phyloP scores from a whole-genome alignment of 192 early-diverging fungal species.

The Coemansia javaensis region DNA sequence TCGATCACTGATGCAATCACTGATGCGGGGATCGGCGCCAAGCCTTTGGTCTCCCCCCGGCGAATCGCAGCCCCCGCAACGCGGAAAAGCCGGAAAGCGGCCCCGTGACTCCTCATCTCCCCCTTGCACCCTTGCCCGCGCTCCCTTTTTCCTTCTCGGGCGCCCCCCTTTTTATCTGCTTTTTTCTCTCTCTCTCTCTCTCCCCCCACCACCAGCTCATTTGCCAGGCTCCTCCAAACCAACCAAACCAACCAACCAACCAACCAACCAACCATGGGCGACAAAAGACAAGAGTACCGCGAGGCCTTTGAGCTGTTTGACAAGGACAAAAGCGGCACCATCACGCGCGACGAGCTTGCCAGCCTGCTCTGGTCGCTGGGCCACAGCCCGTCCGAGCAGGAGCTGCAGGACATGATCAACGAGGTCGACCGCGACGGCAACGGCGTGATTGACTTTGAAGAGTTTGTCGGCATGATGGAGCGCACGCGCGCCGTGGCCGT shows the following conservation, averaged over 20 bases:
- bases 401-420: slow-evolving; percentile 65
- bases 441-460: slow-evolving; percentile 61
- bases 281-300: slow-evolving; percentile 1
- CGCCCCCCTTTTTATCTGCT: too few species aligned
- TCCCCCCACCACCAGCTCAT: too few species aligned
- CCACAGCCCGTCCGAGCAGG: slow-evolving; percentile 59
- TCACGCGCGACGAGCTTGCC: slow-evolving; percentile 29
- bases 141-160: too few species aligned
- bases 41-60: too few species aligned
- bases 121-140: too few species aligned
- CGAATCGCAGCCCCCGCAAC: too few species aligned
- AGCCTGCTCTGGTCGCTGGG: slow-evolving; percentile 38
- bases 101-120: too few species aligned
- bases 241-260: too few species aligned
- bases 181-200: slow-evolving; percentile 2
- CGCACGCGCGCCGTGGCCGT: slow-evolving; percentile 1
- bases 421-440: slow-evolving; percentile 66
- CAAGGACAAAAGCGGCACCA: slow-evolving; percentile 32
- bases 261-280: background rate
- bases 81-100: too few species aligned
- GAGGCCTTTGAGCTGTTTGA: slow-evolving; percentile 30
- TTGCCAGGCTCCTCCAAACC: too few species aligned
- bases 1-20: too few species aligned
- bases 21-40: too few species aligned
- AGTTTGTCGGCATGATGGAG: slow-evolving; percentile 55